Evolutionary conservation across 768 basidiomycete genomes (phyloP), one percentile per base, ranked within the genome.

Genomic region (Boletus bicolor): DNA sequence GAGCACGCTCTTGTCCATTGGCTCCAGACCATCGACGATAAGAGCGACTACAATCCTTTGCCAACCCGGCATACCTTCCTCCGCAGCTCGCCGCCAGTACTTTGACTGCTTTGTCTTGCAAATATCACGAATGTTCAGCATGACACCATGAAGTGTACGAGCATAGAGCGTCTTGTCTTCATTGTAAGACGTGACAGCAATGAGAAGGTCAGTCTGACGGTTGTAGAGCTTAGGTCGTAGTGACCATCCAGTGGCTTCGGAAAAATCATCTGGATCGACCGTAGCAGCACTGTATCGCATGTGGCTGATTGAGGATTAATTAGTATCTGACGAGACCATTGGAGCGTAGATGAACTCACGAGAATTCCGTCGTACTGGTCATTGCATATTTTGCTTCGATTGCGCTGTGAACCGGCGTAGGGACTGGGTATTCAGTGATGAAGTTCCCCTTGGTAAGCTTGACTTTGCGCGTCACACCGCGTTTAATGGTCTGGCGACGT

Each of bases 101-200:
- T 93, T 93, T 59, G 89, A 92, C 66, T 90, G 89, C 71, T 95
- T 95, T 41, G 92, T 94, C 75, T 89, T 93, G 82, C 93, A 95
- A 62, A 98, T 98, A 64, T 98, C 90, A 61, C 95, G 89, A 58
- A 98, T 96, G 73, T 99, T 98, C 59, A 96, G 73, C 95, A 98
- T 98, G 65, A 98, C 88, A 59, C 91, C 91, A 67, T 98, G 96
- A 39, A 98, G 78, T 0, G 96, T 98, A 60, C 89, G 86, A 28
- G 91, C 84, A 66, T 93, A 91, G n/a, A 93, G 82, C 7, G 84
- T 86, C 77, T 93, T 93, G 81, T 93, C 91, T 71, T 94, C 92
- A 59, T 93, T 93, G 76, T 93, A 93, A 4, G 87, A 91, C 7
- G 93, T 97, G 59, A 98, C 91, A 10, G 93, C 95, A 64, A 98